Evolutionary conservation across 2,329 filamentous ascomycete genomes (phyloP).

Genomic region (Microdochium nivale): DNA sequence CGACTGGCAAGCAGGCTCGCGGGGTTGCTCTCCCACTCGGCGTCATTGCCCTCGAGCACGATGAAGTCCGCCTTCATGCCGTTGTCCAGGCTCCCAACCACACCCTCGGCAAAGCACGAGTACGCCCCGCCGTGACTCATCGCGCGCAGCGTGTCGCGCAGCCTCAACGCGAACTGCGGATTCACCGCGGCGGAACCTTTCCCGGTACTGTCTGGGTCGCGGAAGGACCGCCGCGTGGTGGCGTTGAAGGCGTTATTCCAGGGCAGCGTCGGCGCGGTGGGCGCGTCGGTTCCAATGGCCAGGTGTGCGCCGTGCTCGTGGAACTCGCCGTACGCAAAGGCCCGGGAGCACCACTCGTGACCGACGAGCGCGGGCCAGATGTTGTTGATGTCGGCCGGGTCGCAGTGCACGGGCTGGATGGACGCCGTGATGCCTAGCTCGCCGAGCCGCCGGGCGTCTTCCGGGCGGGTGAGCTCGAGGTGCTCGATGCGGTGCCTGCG

Average conservation of each 20-base stretch:
- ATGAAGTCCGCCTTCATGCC: conserved; percentile 38
- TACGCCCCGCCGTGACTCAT: conserved; percentile 34
- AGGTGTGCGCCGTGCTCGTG: conserved; percentile 31
- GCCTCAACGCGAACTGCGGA: conserved; percentile 27
- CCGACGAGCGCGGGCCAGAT: conserved; percentile 54
- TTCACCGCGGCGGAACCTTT: conserved; percentile 26
- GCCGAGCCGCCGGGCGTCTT: conserved; percentile 48
- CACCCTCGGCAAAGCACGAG: conserved; percentile 32
- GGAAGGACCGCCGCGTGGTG: conserved; percentile 32
- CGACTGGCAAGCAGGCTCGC: too few species aligned
- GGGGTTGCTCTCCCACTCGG: too few species aligned
- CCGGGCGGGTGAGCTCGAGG: conserved; percentile 46
- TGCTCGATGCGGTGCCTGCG: conserved; percentile 58
- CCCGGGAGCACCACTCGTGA: conserved; percentile 40
- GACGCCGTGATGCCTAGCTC: conserved; percentile 51
- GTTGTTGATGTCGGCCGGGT: conserved; percentile 47
- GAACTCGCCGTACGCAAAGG: conserved; percentile 57
- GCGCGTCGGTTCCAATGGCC: conserved; percentile 35
- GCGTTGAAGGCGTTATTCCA: conserved; percentile 36
- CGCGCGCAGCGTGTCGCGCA: conserved; percentile 29
- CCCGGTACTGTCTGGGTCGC: conserved; percentile 19
- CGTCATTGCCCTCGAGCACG: conserved; percentile 10
- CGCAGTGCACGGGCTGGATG: conserved; percentile 49
- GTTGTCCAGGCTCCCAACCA: conserved; percentile 31
- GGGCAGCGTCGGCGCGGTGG: conserved; percentile 34